phyloP scores from a whole-genome alignment of 768 basidiomycete species.

The Tylopilus plumbeoviolaceoides region DNA sequence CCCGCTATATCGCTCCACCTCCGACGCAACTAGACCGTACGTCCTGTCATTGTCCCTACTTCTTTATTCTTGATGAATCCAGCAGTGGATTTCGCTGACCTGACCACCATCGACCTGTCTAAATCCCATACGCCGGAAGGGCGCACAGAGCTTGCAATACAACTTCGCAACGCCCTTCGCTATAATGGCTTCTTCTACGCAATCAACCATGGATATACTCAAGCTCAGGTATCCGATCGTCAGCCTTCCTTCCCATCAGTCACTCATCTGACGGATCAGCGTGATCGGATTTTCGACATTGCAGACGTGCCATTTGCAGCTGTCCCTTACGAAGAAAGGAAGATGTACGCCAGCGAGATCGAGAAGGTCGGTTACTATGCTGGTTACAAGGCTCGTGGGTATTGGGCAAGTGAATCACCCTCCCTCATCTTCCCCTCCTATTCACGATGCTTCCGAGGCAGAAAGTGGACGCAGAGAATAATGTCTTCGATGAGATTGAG shows the following conservation, averaged over 20 bases:
- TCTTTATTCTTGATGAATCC: slow-evolving; percentile 23
- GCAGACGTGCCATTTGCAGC: slow-evolving; percentile 42
- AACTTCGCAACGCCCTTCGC: slow-evolving; percentile 45
- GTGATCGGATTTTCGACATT: slow-evolving; percentile 44
- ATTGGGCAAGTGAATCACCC: slow-evolving; percentile 37
- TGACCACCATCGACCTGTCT: slow-evolving; percentile 50
- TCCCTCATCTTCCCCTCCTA: not conserved
- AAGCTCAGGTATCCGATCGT: slow-evolving; percentile 29
- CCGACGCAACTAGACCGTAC: slow-evolving; percentile 32
- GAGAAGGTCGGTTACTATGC: slow-evolving; percentile 43
- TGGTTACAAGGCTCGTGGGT: slow-evolving; percentile 47
- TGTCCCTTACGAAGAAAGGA: slow-evolving; percentile 40
- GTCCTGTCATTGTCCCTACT: slow-evolving; percentile 8
- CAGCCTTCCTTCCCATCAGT: not conserved
- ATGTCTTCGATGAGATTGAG: slow-evolving; percentile 61
- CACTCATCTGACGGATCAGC: slow-evolving; percentile 29
- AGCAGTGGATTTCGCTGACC: slow-evolving; percentile 45
- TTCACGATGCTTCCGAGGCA: slow-evolving; percentile 17
- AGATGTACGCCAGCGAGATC: slow-evolving; percentile 33
- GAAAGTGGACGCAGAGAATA: slow-evolving; percentile 48
- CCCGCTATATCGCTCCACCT: slow-evolving; percentile 33
- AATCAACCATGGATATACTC: slow-evolving; percentile 36
- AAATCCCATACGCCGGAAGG: slow-evolving; percentile 38
- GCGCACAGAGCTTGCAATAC: slow-evolving; percentile 35
- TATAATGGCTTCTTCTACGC: slow-evolving; percentile 40